Evolutionary conservation across 768 basidiomycete genomes (phyloP).

Genomic region (Lyophyllum decastes): DNA sequence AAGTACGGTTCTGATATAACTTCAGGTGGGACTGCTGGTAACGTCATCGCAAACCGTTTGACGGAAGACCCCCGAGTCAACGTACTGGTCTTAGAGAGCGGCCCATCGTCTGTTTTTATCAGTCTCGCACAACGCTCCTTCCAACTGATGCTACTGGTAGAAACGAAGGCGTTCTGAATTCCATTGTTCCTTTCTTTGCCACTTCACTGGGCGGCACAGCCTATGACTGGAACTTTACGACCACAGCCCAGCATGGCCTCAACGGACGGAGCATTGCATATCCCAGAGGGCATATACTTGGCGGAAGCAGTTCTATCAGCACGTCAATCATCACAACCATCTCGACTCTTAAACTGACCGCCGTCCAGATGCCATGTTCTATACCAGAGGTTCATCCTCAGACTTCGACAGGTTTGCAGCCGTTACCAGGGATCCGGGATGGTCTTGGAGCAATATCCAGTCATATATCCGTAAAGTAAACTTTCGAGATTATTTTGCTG

Average conservation of each 20-base stretch:
- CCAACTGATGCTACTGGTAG: background rate
- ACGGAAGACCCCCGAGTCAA: background rate
- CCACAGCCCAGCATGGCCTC: background rate
- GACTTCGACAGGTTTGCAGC: slow-evolving; percentile 28
- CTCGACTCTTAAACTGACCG: background rate
- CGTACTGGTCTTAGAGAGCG: background rate
- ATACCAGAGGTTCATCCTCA: slow-evolving; percentile 24
- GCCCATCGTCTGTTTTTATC: background rate
- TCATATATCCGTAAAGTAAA: slow-evolving; percentile 16
- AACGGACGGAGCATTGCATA: background rate
- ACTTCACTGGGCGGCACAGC: background rate
- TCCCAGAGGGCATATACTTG: slow-evolving; percentile 3
- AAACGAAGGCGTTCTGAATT: background rate
- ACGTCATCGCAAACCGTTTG: background rate
- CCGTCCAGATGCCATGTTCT: slow-evolving; percentile 21
- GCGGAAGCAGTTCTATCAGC: slow-evolving; percentile 33
- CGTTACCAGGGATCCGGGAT: slow-evolving; percentile 25
- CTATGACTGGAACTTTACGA: background rate
- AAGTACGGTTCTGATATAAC: background rate
- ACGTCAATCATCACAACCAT: background rate
- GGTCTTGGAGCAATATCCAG: slow-evolving; percentile 27
- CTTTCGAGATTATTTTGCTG: background rate
- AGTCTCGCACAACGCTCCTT: background rate
- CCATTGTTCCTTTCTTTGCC: background rate
- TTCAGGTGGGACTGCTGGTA: background rate